Percentiles rank a stretch among this genome's conserved stretches.
Conservation (phyloP, 1,284 basidiomycete species). For the Xerocomus nothofagi region DNA sequence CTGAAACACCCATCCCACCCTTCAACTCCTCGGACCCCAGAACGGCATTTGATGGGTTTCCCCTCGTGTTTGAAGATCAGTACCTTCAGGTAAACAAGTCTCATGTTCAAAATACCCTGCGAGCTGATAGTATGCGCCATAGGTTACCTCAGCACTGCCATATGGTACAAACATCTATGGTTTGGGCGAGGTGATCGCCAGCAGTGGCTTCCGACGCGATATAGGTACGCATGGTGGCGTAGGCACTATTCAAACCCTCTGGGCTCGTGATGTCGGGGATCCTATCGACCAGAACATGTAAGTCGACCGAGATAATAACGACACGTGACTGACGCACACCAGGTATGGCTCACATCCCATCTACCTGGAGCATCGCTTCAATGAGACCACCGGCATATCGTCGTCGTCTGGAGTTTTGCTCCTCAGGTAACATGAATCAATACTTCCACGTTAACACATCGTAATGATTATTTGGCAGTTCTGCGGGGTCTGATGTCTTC, state of each 20-base stretch:
- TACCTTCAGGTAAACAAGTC: conserved; percentile 49
- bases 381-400: conserved; percentile 47
- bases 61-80: conserved; percentile 76
- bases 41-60: conserved; percentile 57
- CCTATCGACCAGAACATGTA: conserved; percentile 64
- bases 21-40: conserved; percentile 46
- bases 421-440: conserved; percentile 43
- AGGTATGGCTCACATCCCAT: conserved; percentile 69
- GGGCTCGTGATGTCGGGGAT: conserved; percentile 63
- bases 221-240: conserved; percentile 49
- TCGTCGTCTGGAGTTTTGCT: conserved; percentile 71
- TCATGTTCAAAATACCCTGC: not conserved
- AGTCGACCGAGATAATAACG: conserved; percentile 19
- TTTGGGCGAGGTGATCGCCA: conserved; percentile 70
- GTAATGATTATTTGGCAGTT: conserved; percentile 17
- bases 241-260: conserved; percentile 69
- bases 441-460: not conserved
- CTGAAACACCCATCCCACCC: conserved; percentile 53
- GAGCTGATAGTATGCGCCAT: conserved; percentile 5
- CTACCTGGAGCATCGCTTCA: conserved; percentile 65
- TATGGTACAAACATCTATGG: conserved; percentile 74
- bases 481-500: conserved; percentile 66
- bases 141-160: conserved; percentile 67
- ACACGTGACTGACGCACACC: conserved; percentile 10
- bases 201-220: conserved; percentile 66